Evolutionary conservation across 1,284 basidiomycete species (phyloP), one percentile per base, ranked within the genome.

Genomic region (Irpex sp.): DNA sequence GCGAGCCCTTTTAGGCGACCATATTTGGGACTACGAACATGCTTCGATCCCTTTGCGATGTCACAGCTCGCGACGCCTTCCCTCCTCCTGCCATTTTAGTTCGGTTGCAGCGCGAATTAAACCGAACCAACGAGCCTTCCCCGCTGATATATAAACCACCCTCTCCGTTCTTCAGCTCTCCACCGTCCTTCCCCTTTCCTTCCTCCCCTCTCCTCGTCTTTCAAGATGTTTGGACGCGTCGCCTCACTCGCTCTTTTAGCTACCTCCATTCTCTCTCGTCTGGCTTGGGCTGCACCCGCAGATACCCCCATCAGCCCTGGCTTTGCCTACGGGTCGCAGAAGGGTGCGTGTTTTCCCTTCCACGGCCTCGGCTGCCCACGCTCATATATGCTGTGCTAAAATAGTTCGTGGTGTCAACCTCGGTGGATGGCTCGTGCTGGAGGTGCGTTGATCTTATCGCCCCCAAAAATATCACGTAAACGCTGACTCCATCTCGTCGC

Each of bases 361-460:
- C 33, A n/a, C 23, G 14, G 56, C 42, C 42, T 42, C 4, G 39
- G 39, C 16, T 42, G 10, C 12, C 16, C 39, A 42, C 23, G 21
- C 45, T 47, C 49, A 42, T 37, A 19, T 21, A 47, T 28, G 36
- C 28, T 54, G 10, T 49, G 23, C 16, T 16, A 14, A 14, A 28
- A 10, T 45, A 63, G 83, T 88, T 58, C 82, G 87, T 45, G 87
- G 87, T 56, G 89, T 91, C 65, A 91, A 90, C 72, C 77, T 91
- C 12, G 89, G 88, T 39, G 88, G 90, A 36, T 93, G 91, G 91
- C 84, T 92, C 47, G 84, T 93, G 16, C 79, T 90, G 37, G 88
- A 91, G 80, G 88, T 87, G 52, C 23, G 68, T 54, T 49, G 19
- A 14, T 37, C 36, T 47, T 42, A 39, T 42, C 28, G 28, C 58